Base-by-base conservation (phyloP, 352 stramenopile genomes). In the Phytophthora constricta region DNA sequence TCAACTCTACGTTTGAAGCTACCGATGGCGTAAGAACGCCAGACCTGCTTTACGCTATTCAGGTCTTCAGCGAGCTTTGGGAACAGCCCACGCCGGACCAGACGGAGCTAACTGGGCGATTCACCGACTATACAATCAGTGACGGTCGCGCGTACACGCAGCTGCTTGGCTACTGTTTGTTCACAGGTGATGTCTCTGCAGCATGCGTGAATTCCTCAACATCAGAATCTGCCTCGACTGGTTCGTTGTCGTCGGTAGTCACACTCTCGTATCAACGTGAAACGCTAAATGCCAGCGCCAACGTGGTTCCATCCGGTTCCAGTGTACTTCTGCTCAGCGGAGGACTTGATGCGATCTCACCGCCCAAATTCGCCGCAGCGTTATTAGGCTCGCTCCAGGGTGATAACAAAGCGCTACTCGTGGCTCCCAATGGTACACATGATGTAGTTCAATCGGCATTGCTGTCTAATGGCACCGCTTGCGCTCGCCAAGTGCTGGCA, bases 41-140 rank as follows among this genome's bases (percentile, higher is more conserved):
- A 2, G 67, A 83, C 47, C 56, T 92, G 17, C 52, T 92, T 20
- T 85, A 79, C 59, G 82, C 80, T 9, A 55, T 93, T 19, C 86
- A 90, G 58, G 66, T 77, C 46, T 92, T 92, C 57, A 93, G 79
- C 13, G 86, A 95, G 62, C 68, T 95, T 23, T 95, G 86, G 86
- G 84, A 95, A 28, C 45, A 28, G 0, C 84, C 84, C 3, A 68
- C 82, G 22, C 81, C 83, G 1, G 76, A 76, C 42, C 62, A 82
- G 28, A 64, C 60, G 0, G 62, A 79, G 49, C 60, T 95, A 13
- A 62, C 77, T 23, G 31, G 67, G 19, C 69, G 80, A 9, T 93
- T 92, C 55, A 82, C 64, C 10, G 59, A 80, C 17, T 55, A 72
- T 34, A 62, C 68, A 10, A 82, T 92, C 42, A 87, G 79, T 53